These are phyloP conservation scores for Fusarium pseudonygamai DNA, from an alignment of 2,329 filamentous ascomycete genomes.

Conservation along the genomic window DNA sequence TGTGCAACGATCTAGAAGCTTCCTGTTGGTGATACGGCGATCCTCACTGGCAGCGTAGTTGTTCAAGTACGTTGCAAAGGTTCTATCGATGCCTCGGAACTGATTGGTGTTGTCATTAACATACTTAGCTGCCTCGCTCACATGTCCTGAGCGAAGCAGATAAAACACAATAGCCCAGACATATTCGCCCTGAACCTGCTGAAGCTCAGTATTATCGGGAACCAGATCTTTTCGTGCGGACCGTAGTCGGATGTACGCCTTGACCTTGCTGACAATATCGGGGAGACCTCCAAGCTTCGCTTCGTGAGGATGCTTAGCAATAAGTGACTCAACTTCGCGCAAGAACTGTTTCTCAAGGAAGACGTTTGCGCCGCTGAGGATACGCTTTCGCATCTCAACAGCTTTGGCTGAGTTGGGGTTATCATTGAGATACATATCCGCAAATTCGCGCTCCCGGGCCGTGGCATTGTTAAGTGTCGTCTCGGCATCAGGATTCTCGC, in stretches of 20 bases:
- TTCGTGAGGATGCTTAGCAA: constrained; percentile 86
- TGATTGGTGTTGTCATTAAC: constrained; percentile 80
- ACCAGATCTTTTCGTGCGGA: constrained; percentile 84
- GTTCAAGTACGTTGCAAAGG: constrained; percentile 87
- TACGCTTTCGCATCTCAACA: constrained; percentile 77
- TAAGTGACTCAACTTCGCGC: constrained; percentile 77
- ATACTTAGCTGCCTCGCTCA: constrained; percentile 86
- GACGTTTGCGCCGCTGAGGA: constrained; percentile 79
- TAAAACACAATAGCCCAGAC: constrained; percentile 97
- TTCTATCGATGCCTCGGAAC: constrained; percentile 90
- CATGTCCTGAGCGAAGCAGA: constrained; percentile 83
- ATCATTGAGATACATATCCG: constrained; percentile 80
- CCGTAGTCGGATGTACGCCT: constrained; percentile 87
- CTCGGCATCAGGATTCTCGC: constrained; percentile 72
- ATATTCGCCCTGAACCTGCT: constrained; percentile 82
- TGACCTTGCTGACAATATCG: constrained; percentile 88
- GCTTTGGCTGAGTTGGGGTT: constrained; percentile 70
- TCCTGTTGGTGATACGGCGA: constrained; percentile 74
- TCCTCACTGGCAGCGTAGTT: constrained; percentile 82
- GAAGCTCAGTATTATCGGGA: constrained; percentile 81
- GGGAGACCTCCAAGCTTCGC: constrained; percentile 91
- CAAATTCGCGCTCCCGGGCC: constrained; percentile 79
- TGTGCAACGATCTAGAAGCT: constrained; percentile 86
- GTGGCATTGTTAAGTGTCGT: constrained; percentile 69
- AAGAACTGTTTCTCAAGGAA: constrained; percentile 87